A percentile compares a stretch with the other conserved stretches of the same genome.
Evolutionary conservation across 768 basidiomycete species (phyloP).

Genomic region (Asterophora parasitica): DNA sequence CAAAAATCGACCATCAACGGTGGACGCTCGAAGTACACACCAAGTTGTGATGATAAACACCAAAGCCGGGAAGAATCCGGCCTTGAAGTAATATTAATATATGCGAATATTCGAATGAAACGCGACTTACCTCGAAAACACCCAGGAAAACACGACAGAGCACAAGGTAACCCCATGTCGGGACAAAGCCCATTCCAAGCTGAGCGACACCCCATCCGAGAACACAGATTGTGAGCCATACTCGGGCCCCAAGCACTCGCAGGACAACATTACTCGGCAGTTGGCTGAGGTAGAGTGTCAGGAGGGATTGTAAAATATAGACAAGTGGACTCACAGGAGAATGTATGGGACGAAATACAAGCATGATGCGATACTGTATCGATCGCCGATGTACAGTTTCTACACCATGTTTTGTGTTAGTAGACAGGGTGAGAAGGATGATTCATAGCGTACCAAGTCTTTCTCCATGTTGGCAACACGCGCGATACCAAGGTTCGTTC

Average conservation of each 20-base stretch:
- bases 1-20: background rate
- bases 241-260: slow-evolving; percentile 34
- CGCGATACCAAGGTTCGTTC: slow-evolving; percentile 30
- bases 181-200: slow-evolving; percentile 39
- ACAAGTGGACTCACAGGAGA: slow-evolving; percentile 27
- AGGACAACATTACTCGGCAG: slow-evolving; percentile 39
- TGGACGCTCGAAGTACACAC: slow-evolving; percentile 12
- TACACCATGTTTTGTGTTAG: slow-evolving; percentile 3
- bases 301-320: background rate
- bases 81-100: slow-evolving; percentile 17
- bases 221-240: slow-evolving; percentile 36
- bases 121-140: slow-evolving; percentile 32
- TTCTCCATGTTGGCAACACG: slow-evolving; percentile 32
- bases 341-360: slow-evolving; percentile 42
- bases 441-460: slow-evolving; percentile 24
- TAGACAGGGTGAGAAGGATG: background rate
- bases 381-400: slow-evolving; percentile 25
- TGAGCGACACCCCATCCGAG: slow-evolving; percentile 38
- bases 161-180: slow-evolving; percentile 33
- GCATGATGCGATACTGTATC: slow-evolving; percentile 36
- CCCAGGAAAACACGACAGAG: slow-evolving; percentile 37
- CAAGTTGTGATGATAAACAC: slow-evolving; percentile 39
- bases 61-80: slow-evolving; percentile 38
- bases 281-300: slow-evolving; percentile 26
- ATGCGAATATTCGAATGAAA: background rate